Percentiles rank a stretch among this genome's conserved stretches.
Evolutionary conservation across 1,284 basidiomycete genomes (phyloP).

Genomic region (Ustilago hordei): DNA sequence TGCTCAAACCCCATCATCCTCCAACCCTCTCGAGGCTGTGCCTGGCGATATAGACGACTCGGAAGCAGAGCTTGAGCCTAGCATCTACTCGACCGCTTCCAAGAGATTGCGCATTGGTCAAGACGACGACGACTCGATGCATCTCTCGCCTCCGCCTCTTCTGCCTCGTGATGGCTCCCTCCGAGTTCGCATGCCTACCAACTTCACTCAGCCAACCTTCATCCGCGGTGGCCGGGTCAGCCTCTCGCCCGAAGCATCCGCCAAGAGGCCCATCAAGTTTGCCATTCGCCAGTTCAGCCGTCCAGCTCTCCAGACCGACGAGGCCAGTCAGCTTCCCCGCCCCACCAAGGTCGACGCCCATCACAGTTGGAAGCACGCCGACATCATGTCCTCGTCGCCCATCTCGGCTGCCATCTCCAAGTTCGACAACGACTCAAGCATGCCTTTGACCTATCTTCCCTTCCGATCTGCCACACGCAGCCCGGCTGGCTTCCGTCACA

Average conservation of each 20-base stretch:
- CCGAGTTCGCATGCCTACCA: slow-evolving; percentile 36
- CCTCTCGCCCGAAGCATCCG: slow-evolving; percentile 42
- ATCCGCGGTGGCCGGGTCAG: slow-evolving; percentile 49
- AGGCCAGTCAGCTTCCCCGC: slow-evolving; percentile 10
- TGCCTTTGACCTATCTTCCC: slow-evolving; percentile 33
- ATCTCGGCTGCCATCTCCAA: slow-evolving; percentile 34
- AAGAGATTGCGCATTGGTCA: slow-evolving; percentile 30
- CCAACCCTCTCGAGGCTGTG: slow-evolving; percentile 7
- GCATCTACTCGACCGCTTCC: not conserved
- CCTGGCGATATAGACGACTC: slow-evolving; percentile 26
- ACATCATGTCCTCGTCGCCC: slow-evolving; percentile 41
- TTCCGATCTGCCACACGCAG: slow-evolving; percentile 22
- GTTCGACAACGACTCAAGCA: slow-evolving; percentile 30
- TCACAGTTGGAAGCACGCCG: slow-evolving; percentile 17
- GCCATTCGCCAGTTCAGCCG: slow-evolving; percentile 23
- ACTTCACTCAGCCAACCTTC: slow-evolving; percentile 50
- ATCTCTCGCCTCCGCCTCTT: slow-evolving; percentile 48
- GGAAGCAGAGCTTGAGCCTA: slow-evolving; percentile 28
- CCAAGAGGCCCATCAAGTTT: slow-evolving; percentile 35
- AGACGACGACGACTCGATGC: slow-evolving; percentile 24
- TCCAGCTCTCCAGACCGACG: slow-evolving; percentile 7
- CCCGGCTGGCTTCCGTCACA: slow-evolving; percentile 14
- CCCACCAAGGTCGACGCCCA: slow-evolving; percentile 15
- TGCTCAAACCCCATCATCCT: slow-evolving; percentile 8
- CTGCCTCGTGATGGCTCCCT: slow-evolving; percentile 45